Evolutionary conservation across 2,329 filamentous ascomycete genomes (phyloP).

Genomic region (Penicillium corylophilum): DNA sequence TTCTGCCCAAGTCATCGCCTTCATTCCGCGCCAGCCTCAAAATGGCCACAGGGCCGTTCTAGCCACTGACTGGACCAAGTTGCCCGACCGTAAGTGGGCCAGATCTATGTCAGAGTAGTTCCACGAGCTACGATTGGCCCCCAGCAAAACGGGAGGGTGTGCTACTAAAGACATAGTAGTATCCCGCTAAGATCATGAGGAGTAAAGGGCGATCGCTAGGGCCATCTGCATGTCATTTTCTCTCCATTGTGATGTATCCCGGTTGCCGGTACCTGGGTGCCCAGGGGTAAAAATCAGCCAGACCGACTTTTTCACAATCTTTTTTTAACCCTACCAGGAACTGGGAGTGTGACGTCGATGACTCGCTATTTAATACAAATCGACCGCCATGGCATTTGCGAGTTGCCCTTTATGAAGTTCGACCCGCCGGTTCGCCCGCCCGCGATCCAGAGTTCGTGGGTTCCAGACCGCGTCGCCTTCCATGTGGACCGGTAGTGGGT

Average conservation of each 20-base stretch:
- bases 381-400: slow-evolving; percentile 8
- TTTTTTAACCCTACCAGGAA: background rate
- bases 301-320: slow-evolving; percentile 21
- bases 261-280: background rate
- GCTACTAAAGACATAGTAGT: slow-evolving; percentile 10
- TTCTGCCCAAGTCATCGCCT: slow-evolving; percentile 12
- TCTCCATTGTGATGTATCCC: slow-evolving; percentile 11
- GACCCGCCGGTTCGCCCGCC: slow-evolving; percentile 16
- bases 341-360: slow-evolving; percentile 14
- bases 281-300: slow-evolving; percentile 6
- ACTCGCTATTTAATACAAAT: background rate
- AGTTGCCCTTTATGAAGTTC: slow-evolving; percentile 3
- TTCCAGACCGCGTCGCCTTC: slow-evolving; percentile 13
- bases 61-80: slow-evolving; percentile 15
- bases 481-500: slow-evolving; percentile 13
- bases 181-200: slow-evolving; percentile 12
- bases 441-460: slow-evolving; percentile 19
- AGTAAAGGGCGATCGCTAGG: slow-evolving; percentile 2
- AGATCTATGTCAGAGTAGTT: slow-evolving; percentile 8
- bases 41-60: slow-evolving; percentile 12
- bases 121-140: slow-evolving; percentile 12
- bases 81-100: slow-evolving; percentile 4
- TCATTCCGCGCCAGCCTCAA: slow-evolving; percentile 12
- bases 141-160: slow-evolving; percentile 10
- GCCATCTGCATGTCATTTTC: slow-evolving; percentile 20